Base-by-base conservation (phyloP, 306 rosid genomes). In the Pyrus pyrifolia region DNA sequence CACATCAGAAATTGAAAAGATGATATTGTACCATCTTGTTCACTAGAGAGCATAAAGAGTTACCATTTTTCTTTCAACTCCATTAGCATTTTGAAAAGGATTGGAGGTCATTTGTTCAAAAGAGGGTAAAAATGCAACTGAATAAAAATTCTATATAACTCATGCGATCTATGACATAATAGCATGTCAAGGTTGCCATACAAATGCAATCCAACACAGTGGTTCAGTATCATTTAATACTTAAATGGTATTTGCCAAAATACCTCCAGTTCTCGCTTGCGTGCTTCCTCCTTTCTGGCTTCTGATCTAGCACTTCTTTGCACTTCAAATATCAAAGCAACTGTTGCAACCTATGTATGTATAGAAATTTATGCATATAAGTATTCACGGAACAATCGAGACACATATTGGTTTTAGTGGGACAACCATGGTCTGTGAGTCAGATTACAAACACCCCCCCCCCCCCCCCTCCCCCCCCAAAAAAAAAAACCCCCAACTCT, bases 261-360 rank as follows among this genome's bases (percentile, higher is more conserved):
- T 87, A 95, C 98, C 96, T 83, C 90, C 44, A 89, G 71, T 70
- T 95, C 97, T 85, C 83, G 87, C 88, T 81, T 90, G 71, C 98
- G 90, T 45, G 78, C 29, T 63, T 89, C 97, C 87, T 95, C 98
- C 83, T 95, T 95, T 73, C 93, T 89, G 45, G 97, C 97, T 80
- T 95, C 96, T 68, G 97, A 92, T 83, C 98, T 88, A 62, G 96
- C 72, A 80, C 89, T 95, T 81, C 97, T 95, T 44, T 95, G 98
- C 62, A 95, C 96, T 89, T 95, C 98, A 80, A 90, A 82, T 78
- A 92, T 82, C 66, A 92, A 77, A 67, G 85, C 86, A 80, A n/a
- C 82, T 67, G 82, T 93, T 68, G 95, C 98, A 76, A 95, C 98
- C 98, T 95, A 67, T 46, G 74, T 33, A 66, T 52, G 74, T 49